phyloP scores from a whole-genome alignment of 495 filamentous ascomycete species.

The Penicillium paxilli region DNA sequence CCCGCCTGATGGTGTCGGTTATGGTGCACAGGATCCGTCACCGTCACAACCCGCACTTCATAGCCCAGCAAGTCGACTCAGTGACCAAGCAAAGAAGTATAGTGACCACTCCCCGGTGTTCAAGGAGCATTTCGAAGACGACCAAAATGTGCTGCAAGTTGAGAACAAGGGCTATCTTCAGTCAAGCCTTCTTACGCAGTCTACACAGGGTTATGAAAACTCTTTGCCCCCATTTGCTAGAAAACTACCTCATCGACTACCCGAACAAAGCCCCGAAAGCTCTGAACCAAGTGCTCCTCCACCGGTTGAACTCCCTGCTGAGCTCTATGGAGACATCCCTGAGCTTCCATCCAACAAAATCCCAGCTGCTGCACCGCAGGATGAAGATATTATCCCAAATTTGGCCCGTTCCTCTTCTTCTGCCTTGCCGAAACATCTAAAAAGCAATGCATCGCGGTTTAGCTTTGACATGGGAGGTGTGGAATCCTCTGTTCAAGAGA shows the following conservation, averaged over 20 bases:
- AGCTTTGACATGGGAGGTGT: constrained; percentile 84
- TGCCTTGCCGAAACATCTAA: constrained; percentile 69
- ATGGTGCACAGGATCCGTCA: constrained; percentile 14
- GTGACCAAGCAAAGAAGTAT: constrained; percentile 33
- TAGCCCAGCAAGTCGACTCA: constrained; percentile 11
- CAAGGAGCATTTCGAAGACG: constrained; percentile 68
- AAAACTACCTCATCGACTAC: constrained; percentile 45
- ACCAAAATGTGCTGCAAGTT: constrained; percentile 47
- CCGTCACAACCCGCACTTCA: constrained; percentile 5
- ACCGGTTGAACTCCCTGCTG: constrained; percentile 2
- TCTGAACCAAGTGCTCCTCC: constrained; percentile 6
- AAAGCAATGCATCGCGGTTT: constrained; percentile 84
- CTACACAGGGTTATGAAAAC: constrained; percentile 32
- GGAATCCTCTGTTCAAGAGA: constrained; percentile 78
- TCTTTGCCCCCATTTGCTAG: constrained; percentile 53
- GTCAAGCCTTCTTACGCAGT: constrained; percentile 43
- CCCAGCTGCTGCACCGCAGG: constrained; percentile 19
- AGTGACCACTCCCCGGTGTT: constrained; percentile 63
- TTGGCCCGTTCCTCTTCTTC: constrained; percentile 35
- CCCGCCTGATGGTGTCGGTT: constrained; percentile 5
- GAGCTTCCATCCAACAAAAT: constrained; percentile 1
- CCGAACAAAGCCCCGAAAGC: constrained; percentile 22
- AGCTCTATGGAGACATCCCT: neutral
- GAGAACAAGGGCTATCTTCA: constrained; percentile 52
- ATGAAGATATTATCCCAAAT: constrained; percentile 39